phyloP scores from a whole-genome alignment of 352 stramenopile species.

The Phytophthora sp. region DNA sequence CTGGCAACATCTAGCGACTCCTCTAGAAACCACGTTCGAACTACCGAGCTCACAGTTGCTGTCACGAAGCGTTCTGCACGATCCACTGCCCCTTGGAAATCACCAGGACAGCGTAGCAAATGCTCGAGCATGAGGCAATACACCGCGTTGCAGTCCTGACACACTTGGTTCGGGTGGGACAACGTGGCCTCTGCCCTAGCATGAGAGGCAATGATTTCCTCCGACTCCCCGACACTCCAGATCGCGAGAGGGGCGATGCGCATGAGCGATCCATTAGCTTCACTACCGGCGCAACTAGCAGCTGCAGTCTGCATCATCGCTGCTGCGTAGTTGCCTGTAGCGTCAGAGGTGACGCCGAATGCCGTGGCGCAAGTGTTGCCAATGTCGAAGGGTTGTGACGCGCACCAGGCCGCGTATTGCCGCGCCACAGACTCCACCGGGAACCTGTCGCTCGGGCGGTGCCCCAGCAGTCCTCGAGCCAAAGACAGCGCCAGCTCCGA shows the following conservation, averaged over 20 bases:
- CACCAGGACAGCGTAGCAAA: slow-evolving; percentile 43
- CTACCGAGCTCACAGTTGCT: slow-evolving; percentile 24
- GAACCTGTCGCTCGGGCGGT: slow-evolving; percentile 34
- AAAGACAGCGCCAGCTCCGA: slow-evolving; percentile 63
- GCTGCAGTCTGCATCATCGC: slow-evolving; percentile 35
- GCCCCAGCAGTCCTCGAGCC: slow-evolving; percentile 31
- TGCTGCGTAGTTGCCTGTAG: slow-evolving; percentile 16
- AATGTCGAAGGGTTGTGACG: slow-evolving; percentile 55
- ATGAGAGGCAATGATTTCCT: slow-evolving; percentile 36
- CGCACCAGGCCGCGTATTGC: slow-evolving; percentile 45
- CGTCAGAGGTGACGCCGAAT: slow-evolving; percentile 33
- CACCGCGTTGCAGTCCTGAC: slow-evolving; percentile 67
- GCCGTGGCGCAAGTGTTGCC: slow-evolving; percentile 54
- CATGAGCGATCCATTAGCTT: slow-evolving; percentile 68
- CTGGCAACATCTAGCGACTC: slow-evolving; percentile 47
- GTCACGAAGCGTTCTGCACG: slow-evolving; percentile 45
- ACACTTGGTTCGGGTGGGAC: slow-evolving; percentile 58
- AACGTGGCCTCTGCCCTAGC: slow-evolving; percentile 47
- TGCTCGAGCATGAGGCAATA: slow-evolving; percentile 60
- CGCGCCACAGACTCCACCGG: slow-evolving; percentile 45
- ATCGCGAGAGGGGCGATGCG: slow-evolving; percentile 53
- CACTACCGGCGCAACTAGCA: slow-evolving; percentile 31
- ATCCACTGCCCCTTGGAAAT: slow-evolving; percentile 40
- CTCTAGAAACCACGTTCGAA: slow-evolving; percentile 49
- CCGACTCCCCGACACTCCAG: slow-evolving; percentile 31